Evolutionary conservation across 2,329 filamentous ascomycete species (phyloP).

Genomic region (Magnaporthales sp.): DNA sequence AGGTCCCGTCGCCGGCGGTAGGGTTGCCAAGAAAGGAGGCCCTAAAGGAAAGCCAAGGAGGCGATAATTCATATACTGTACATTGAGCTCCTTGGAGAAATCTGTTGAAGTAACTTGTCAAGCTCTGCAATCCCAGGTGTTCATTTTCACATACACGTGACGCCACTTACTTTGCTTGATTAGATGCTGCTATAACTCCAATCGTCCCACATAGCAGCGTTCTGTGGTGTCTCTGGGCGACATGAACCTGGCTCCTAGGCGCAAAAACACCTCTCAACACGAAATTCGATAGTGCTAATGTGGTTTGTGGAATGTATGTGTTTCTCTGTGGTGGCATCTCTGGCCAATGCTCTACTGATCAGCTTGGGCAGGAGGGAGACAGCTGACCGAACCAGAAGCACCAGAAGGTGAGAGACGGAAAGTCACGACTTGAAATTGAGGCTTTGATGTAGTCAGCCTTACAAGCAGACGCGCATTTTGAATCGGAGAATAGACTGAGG

Average conservation of each 20-base stretch:
- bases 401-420: not conserved
- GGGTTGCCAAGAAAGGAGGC: conserved; percentile 10
- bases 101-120: not conserved
- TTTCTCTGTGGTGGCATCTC: no score
- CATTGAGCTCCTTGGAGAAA: not conserved
- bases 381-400: no score
- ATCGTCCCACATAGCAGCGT: not conserved
- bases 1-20: conserved; percentile 10
- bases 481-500: not conserved
- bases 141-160: not conserved
- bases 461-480: not conserved
- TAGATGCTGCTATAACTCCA: not conserved
- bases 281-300: no score
- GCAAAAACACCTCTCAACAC: no score
- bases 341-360: no score
- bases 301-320: no score
- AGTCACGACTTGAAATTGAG: not conserved
- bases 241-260: no score
- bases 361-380: no score
- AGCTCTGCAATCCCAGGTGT: not conserved
- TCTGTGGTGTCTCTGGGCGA: no score
- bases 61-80: not conserved
- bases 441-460: not conserved
- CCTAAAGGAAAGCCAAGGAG: conserved; percentile 5
- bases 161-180: not conserved